Conservation (phyloP, 2,329 filamentous ascomycete genomes). For the Colletotrichum filicis region DNA sequence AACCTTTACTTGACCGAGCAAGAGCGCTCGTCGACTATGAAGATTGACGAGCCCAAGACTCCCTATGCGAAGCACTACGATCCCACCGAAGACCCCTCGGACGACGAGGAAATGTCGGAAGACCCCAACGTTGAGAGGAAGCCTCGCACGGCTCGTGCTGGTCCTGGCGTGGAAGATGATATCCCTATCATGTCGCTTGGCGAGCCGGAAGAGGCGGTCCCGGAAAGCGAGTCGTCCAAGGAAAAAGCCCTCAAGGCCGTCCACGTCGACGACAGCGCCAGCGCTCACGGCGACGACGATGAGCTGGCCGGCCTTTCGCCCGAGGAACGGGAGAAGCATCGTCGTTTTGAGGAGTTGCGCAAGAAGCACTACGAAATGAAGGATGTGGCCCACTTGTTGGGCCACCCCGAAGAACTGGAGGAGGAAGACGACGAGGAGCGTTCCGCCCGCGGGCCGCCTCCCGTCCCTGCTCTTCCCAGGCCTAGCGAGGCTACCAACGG, state of each 20-base stretch:
- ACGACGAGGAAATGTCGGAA: slow-evolving; percentile 73
- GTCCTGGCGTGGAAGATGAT: slow-evolving; percentile 65
- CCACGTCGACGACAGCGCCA: slow-evolving; percentile 74
- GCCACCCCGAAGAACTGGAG: slow-evolving; percentile 75
- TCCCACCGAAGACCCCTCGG: slow-evolving; percentile 85
- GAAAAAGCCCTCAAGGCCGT: slow-evolving; percentile 57
- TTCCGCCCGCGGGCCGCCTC: slow-evolving; percentile 43
- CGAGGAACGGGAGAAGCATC: slow-evolving; percentile 91
- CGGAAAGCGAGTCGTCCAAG: slow-evolving; percentile 54
- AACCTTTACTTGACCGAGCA: slow-evolving; percentile 98
- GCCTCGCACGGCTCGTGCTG: slow-evolving; percentile 38
- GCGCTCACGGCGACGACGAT: slow-evolving; percentile 67
- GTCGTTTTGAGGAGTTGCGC: slow-evolving; percentile 87
- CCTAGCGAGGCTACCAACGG: slow-evolving; percentile 32
- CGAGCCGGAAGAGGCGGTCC: slow-evolving; percentile 83
- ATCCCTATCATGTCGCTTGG: slow-evolving; percentile 94
- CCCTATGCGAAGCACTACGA: slow-evolving; percentile 95
- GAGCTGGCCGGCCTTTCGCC: slow-evolving; percentile 64
- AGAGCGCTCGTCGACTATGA: slow-evolving; percentile 95
- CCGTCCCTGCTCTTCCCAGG: slow-evolving; percentile 56
- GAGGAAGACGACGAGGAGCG: slow-evolving; percentile 61
- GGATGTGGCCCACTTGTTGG: slow-evolving; percentile 88
- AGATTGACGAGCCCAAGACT: slow-evolving; percentile 98
- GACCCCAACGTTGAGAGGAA: slow-evolving; percentile 61
- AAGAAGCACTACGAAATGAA: slow-evolving; percentile 99